Evolutionary conservation across 768 basidiomycete species (phyloP).

Genomic region (Phanerodontia chrysosporium): DNA sequence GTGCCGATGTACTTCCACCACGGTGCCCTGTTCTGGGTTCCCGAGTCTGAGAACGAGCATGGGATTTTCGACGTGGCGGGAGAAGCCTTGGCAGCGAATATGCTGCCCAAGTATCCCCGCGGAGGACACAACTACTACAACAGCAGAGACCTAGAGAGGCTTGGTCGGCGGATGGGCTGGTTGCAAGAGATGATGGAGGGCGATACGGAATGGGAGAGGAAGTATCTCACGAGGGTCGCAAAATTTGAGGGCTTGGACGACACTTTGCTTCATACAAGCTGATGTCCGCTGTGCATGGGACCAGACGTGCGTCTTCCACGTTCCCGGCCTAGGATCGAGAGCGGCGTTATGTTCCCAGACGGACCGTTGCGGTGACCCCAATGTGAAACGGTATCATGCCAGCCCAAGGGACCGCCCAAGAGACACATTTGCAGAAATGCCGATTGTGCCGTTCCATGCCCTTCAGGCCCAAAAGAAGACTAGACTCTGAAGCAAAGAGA

Average conservation of each 20-base stretch:
- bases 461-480: too few species aligned
- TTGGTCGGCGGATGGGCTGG: slow-evolving; percentile 39
- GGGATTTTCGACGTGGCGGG: slow-evolving; percentile 34
- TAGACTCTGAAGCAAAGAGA: too few species aligned
- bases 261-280: background rate
- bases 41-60: slow-evolving; percentile 42
- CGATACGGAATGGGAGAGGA: slow-evolving; percentile 39
- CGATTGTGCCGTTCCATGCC: too few species aligned
- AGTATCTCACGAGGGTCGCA: slow-evolving; percentile 7
- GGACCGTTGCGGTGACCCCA: background rate
- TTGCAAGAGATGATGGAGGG: slow-evolving; percentile 32
- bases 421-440: too few species aligned
- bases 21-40: slow-evolving; percentile 45
- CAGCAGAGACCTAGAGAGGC: slow-evolving; percentile 47
- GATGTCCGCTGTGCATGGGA: background rate
- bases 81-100: slow-evolving; percentile 13
- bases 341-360: background rate
- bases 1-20: slow-evolving; percentile 46
- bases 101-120: slow-evolving; percentile 34
- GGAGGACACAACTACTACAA: slow-evolving; percentile 67
- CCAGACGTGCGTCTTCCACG: background rate
- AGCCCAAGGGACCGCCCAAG: too few species aligned
- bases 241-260: slow-evolving; percentile 6
- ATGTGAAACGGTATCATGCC: background rate
- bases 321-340: background rate